A percentile compares a stretch with the other conserved stretches of the same genome.
Conservation (phyloP, 2,329 filamentous ascomycete species). For the Rugonectria rugulosa region DNA sequence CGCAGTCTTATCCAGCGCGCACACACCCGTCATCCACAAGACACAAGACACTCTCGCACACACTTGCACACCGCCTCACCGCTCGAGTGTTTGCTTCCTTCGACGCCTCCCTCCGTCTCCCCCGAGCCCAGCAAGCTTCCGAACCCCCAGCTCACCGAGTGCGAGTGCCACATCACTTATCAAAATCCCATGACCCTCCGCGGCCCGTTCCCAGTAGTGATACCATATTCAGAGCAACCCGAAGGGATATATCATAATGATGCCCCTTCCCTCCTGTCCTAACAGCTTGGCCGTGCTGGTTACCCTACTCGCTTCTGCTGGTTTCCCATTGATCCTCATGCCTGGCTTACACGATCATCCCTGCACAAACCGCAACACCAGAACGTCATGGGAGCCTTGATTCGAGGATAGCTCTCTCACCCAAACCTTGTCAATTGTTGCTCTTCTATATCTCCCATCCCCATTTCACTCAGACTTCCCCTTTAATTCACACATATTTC, state of each 20-base stretch:
- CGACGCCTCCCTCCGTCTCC: slow-evolving; percentile 22
- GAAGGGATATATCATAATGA: slow-evolving; percentile 31
- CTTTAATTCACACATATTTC: slow-evolving; percentile 1
- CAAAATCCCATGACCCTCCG: slow-evolving; percentile 37
- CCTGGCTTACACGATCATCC: slow-evolving; percentile 27
- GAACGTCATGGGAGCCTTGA: slow-evolving; percentile 35
- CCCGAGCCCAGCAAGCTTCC: slow-evolving; percentile 30
- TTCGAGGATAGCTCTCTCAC: slow-evolving; percentile 23
- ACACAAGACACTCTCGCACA: slow-evolving; percentile 16
- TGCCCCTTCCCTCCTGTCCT: slow-evolving; percentile 9
- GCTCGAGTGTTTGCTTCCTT: slow-evolving; percentile 28
- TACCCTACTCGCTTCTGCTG: slow-evolving; percentile 1
- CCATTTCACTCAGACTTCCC: slow-evolving; percentile 9
- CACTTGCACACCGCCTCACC: slow-evolving; percentile 39
- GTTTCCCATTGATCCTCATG: slow-evolving; percentile 17
- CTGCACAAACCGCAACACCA: slow-evolving; percentile 24
- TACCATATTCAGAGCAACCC: slow-evolving; percentile 22
- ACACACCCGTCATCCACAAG: no score
- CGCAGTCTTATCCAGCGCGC: no score
- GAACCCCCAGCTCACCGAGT: slow-evolving; percentile 33
- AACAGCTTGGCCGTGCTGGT: slow-evolving; percentile 8
- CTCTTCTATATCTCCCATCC: slow-evolving; percentile 21
- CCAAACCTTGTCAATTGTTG: slow-evolving; percentile 21
- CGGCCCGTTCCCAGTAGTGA: slow-evolving; percentile 30
- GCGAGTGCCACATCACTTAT: slow-evolving; percentile 39